Percentiles rank a stretch among this genome's conserved stretches.
Conservation (phyloP, 768 basidiomycete species). For the Arthromyces matolae region DNA sequence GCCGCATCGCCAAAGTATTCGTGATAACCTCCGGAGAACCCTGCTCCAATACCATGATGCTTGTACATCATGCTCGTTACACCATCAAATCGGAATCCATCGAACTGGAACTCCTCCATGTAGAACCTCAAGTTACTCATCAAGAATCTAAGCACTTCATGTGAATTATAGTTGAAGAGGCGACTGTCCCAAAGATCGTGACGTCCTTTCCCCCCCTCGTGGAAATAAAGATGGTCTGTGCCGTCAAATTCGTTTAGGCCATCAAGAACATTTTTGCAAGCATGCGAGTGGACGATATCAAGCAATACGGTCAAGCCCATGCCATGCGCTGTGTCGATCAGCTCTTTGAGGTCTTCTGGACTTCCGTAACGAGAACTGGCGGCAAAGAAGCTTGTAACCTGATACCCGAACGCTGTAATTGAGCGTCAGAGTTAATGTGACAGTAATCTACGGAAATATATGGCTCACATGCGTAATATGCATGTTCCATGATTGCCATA, state of each 20-base stretch:
- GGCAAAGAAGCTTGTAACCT: constrained; percentile 96
- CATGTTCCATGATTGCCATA: constrained; percentile 98
- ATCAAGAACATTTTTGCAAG: constrained; percentile 95
- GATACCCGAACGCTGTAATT: constrained; percentile 88
- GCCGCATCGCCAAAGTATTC: constrained; percentile 91
- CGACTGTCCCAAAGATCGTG: constrained; percentile 99
- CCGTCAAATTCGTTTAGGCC: constrained; percentile 96
- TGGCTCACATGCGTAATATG: constrained; percentile 90
- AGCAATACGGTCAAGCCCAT: constrained; percentile 92
- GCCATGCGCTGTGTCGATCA: constrained; percentile 92
- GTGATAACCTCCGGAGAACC: constrained; percentile 97
- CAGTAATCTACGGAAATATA: neutral
- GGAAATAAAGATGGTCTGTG: constrained; percentile 97
- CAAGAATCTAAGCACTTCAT: constrained; percentile 94
- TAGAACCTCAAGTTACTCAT: constrained; percentile 94
- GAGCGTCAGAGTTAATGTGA: neutral
- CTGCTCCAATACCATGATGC: constrained; percentile 96
- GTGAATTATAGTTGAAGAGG: constrained; percentile 92
- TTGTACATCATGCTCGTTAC: constrained; percentile 99
- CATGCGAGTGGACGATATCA: constrained; percentile 97
- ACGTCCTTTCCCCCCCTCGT: constrained; percentile 83
- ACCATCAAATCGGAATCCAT: constrained; percentile 98
- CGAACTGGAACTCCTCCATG: constrained; percentile 93
- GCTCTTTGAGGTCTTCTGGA: constrained; percentile 93
- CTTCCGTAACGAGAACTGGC: constrained; percentile 94